A percentile compares a stretch with the other conserved stretches of the same genome.
Evolutionary conservation across 306 rosid species (phyloP).

Genomic region (Malus orientalis): DNA sequence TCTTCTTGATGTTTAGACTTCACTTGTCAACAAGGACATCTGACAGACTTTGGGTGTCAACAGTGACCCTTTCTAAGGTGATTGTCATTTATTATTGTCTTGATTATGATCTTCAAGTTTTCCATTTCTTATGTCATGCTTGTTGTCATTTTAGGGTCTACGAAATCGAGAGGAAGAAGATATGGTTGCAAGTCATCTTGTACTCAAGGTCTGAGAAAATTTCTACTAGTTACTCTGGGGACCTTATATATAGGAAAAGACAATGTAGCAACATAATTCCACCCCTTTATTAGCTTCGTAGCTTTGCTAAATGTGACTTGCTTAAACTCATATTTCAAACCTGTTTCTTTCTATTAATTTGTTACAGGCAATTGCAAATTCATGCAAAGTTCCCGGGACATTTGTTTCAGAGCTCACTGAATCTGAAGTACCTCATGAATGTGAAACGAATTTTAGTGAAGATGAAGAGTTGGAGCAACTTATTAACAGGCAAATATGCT

Average conservation of each 20-base stretch:
- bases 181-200: conserved; percentile 54
- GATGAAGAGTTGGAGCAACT: conserved; percentile 76
- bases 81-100: neutral
- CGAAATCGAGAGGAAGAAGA: conserved; percentile 89
- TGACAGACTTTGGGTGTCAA: conserved; percentile 55
- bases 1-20: conserved; percentile 40
- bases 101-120: neutral
- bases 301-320: neutral
- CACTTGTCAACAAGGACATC: conserved; percentile 80
- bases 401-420: conserved; percentile 48
- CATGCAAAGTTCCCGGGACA: conserved; percentile 67
- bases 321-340: neutral
- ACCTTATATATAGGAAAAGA: neutral
- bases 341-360: conserved; percentile 32
- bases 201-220: conserved; percentile 57
- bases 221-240: neutral
- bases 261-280: neutral
- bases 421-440: conserved; percentile 54
- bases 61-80: conserved; percentile 74
- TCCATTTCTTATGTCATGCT: neutral
- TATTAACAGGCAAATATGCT: conserved; percentile 70
- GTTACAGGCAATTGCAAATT: conserved; percentile 73
- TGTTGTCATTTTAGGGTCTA: conserved; percentile 46
- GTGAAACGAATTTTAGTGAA: conserved; percentile 51
- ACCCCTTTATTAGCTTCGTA: neutral